These are phyloP conservation scores for Geranium brycei DNA, from an alignment of 345 rosid species.

Conservation along the genomic window DNA sequence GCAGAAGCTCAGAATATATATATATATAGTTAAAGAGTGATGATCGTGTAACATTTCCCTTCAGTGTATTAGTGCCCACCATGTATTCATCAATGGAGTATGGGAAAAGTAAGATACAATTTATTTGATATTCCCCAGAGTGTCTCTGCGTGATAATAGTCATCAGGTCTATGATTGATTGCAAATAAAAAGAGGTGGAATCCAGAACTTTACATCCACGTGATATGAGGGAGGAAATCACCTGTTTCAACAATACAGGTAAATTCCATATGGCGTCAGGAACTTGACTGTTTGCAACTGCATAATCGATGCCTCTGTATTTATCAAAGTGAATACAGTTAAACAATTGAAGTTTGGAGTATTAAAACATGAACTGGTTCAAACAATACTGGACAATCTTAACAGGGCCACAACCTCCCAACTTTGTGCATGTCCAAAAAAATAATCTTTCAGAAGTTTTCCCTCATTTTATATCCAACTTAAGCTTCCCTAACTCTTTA, in stretches of 20 bases:
- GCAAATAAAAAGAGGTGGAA: neutral
- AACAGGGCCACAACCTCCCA: too few species aligned
- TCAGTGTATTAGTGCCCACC: too few species aligned
- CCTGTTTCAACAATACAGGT: slow-evolving; percentile 56
- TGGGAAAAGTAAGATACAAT: neutral
- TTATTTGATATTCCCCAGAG: neutral
- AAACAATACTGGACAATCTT: neutral
- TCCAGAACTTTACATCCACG: neutral
- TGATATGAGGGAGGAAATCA: slow-evolving; percentile 4
- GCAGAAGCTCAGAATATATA: neutral
- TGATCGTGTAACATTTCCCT: too few species aligned
- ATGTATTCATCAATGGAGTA: too few species aligned
- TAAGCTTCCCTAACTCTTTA: too few species aligned
- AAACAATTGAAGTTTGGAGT: too few species aligned
- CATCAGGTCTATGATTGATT: neutral
- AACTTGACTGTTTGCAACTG: slow-evolving; percentile 60
- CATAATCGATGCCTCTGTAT: slow-evolving; percentile 80
- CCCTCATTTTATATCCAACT: neutral
- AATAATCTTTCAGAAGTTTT: too few species aligned
- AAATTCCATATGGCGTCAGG: slow-evolving; percentile 40
- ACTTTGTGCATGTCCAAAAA: too few species aligned
- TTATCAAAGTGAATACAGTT: slow-evolving; percentile 4
- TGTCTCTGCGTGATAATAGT: neutral
- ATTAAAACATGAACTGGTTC: neutral
- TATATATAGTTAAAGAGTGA: too few species aligned